Evolutionary conservation across 257 asterid species (phyloP).

Genomic region (Solanum appendiculatum): DNA sequence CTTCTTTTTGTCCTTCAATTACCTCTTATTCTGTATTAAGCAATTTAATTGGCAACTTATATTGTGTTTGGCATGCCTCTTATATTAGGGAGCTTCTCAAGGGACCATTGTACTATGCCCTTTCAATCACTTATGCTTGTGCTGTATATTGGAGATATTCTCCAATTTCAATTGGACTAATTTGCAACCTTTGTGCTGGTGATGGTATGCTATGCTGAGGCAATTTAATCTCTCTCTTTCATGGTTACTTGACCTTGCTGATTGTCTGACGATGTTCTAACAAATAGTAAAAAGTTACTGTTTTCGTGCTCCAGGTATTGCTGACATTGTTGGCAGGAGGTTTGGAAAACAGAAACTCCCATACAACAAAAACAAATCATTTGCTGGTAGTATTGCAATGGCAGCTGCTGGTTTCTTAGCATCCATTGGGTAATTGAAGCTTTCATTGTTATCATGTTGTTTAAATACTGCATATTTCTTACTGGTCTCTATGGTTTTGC

Average conservation of each 20-base stretch:
- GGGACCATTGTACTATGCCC: conserved; percentile 88
- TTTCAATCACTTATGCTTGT: conserved; percentile 65
- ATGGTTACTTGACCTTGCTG: background rate
- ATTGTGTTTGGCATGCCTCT: background rate
- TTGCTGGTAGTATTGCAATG: conserved; percentile 69
- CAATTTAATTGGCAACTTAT: conserved; percentile 6
- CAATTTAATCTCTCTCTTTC: background rate
- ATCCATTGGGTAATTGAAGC: conserved; percentile 60
- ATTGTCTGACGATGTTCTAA: background rate
- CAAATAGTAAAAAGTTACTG: background rate
- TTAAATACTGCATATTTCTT: background rate
- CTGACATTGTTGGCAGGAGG: conserved; percentile 81
- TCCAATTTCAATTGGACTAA: conserved; percentile 74
- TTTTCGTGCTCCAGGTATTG: conserved; percentile 44
- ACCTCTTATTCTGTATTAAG: background rate
- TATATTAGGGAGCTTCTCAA: conserved; percentile 80
- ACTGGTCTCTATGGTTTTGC: conserved; percentile 7
- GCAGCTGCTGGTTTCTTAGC: conserved; percentile 72
- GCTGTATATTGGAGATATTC: conserved; percentile 85
- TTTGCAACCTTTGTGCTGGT: conserved; percentile 93
- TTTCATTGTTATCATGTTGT: background rate
- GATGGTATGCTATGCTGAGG: conserved; percentile 46
- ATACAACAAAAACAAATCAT: conserved; percentile 64
- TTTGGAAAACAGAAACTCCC: conserved; percentile 75
- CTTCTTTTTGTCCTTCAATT: background rate